Evolutionary conservation across 164 flowering plant species (phyloP), one percentile per base, ranked within the genome.

Genomic region (Aristolochia californica): DNA sequence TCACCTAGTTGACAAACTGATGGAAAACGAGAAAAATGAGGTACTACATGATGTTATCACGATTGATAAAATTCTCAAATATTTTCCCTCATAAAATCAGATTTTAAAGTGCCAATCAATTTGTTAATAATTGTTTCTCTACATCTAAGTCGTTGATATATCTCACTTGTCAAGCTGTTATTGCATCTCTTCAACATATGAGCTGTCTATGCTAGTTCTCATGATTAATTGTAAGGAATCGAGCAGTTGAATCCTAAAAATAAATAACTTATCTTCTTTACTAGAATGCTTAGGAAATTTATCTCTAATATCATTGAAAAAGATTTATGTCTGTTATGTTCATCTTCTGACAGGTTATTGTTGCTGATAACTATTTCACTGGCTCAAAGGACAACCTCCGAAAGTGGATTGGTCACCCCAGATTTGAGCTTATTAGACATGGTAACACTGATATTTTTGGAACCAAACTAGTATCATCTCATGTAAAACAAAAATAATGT

Each of bases 381-480:
- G 87, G 87, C 2, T 82, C 87, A 9, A 82, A 79, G 62, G 83
- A 82, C 65, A 82, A 84, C 66, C 68, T 84, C 34, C 75, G 59
- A 56, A 78, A 78, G 68, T 84, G 91, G 91, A 80, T 84, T 57
- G 87, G 85, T 55, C 91, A 84, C 68, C 84, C 87, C 43, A 75
- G 85, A 77, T 84, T 84, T 70, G 91, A 84, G 75, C 87, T 84
- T 61, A 79, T 82, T 62, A 84, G 87, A 38, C 91, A 84, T 71
- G 91, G 91, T 84, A 72, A 26, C 44, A 22, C 15, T 49, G 40
- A 34, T 34, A 34, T 5, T 34, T 34, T 34, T 7, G 40, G 40
- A 34, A 34, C 10, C 40, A 34, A 34, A 34, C 10, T 34, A 34
- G 54, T 15, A 22, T 23, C 5, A 5, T 50, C 23, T 22, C 54